Percentiles rank a stretch among this genome's conserved stretches.
Conservation (phyloP, 129 eudicot genomes). For the Scalesia atractyloides region DNA sequence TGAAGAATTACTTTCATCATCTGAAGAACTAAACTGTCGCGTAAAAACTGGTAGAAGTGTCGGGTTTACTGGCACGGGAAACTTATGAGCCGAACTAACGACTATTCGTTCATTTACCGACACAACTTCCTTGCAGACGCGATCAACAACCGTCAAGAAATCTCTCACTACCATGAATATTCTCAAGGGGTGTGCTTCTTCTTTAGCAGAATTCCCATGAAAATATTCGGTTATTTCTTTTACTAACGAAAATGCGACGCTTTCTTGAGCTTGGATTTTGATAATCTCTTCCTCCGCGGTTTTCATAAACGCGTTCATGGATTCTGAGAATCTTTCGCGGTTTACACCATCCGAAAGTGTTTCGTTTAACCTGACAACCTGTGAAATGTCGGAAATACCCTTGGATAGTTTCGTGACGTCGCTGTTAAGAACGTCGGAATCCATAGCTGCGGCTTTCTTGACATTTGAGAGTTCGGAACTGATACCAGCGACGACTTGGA, state of each 20-base stretch:
- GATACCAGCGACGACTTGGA: constrained; percentile 76
- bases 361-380: constrained; percentile 56
- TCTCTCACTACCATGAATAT: constrained; percentile 92
- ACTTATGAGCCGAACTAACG: constrained; percentile 73
- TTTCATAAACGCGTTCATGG: constrained; percentile 70
- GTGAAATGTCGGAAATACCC: constrained; percentile 66
- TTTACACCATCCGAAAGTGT: constrained; percentile 27
- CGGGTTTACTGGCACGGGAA: constrained; percentile 94
- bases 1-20: constrained; percentile 61
- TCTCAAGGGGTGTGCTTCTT: constrained; percentile 96
- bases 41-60: constrained; percentile 45
- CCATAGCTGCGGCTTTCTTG: constrained; percentile 97
- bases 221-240: constrained; percentile 94
- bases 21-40: constrained; percentile 59
- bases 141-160: constrained; percentile 71
- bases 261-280: constrained; percentile 87
- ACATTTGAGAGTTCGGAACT: constrained; percentile 83
- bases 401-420: constrained; percentile 78
- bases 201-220: constrained; percentile 94
- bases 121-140: constrained; percentile 93
- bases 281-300: constrained; percentile 87
- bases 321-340: constrained; percentile 49
- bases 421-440: constrained; percentile 72
- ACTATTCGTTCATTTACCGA: constrained; percentile 77
- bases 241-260: constrained; percentile 91